Evolutionary conservation across 2,329 filamentous ascomycete species (phyloP).

Genomic region (Gnomoniopsis smithogilvyi): DNA sequence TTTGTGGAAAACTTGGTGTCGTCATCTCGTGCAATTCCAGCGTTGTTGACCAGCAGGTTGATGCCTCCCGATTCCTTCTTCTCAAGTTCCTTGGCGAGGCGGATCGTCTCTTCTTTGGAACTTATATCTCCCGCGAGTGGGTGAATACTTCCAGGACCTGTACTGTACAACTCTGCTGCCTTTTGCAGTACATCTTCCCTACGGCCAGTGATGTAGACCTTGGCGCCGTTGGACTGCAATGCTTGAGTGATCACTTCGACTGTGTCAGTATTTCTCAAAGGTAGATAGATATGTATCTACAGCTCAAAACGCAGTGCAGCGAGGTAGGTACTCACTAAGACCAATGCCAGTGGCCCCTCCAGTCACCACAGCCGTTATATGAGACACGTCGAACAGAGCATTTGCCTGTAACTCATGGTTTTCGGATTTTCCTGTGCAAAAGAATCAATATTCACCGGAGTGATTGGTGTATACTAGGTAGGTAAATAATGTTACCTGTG

Average conservation of each 20-base stretch:
- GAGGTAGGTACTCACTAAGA: slow-evolving; percentile 1
- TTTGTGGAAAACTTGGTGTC: slow-evolving; percentile 43
- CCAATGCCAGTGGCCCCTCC: slow-evolving; percentile 13
- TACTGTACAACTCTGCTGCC: slow-evolving; percentile 7
- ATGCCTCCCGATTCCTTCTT: slow-evolving; percentile 49
- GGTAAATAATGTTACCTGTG: neutral
- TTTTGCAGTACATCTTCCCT: slow-evolving; percentile 6
- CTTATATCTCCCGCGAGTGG: slow-evolving; percentile 13
- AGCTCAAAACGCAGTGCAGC: too few species aligned
- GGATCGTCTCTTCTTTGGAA: slow-evolving; percentile 43
- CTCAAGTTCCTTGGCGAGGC: slow-evolving; percentile 46
- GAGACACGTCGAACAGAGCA: slow-evolving; percentile 12
- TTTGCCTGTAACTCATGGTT: slow-evolving; percentile 10
- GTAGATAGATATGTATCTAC: too few species aligned
- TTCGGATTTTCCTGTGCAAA: slow-evolving; percentile 1
- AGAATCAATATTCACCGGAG: too few species aligned
- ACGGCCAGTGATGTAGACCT: slow-evolving; percentile 11
- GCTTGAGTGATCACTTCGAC: slow-evolving; percentile 11
- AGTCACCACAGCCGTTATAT: slow-evolving; percentile 14
- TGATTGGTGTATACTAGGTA: too few species aligned
- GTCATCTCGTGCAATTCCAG: slow-evolving; percentile 49
- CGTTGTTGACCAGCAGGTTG: slow-evolving; percentile 49
- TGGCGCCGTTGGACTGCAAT: slow-evolving; percentile 12
- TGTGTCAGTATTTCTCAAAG: too few species aligned
- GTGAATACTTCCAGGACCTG: slow-evolving; percentile 2